phyloP scores from a whole-genome alignment of 768 basidiomycete genomes.

The Suillus brevipes region DNA sequence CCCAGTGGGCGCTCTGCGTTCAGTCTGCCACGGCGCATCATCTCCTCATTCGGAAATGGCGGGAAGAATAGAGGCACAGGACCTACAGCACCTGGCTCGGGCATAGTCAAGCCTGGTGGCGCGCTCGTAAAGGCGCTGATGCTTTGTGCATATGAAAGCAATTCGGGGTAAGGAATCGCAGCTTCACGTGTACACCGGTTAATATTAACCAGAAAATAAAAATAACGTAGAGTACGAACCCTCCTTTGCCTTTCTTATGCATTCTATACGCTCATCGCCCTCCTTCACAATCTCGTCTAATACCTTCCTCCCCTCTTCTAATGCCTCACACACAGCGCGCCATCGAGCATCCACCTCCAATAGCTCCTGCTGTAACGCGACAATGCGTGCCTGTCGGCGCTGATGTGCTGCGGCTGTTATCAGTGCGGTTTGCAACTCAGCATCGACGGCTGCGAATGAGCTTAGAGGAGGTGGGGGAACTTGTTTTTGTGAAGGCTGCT shows the following conservation, averaged over 20 bases:
- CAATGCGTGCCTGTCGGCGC: conserved; percentile 72
- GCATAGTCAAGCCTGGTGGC: conserved; percentile 74
- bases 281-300: conserved; percentile 71
- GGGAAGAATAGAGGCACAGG: conserved; percentile 84
- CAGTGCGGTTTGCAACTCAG: conserved; percentile 61
- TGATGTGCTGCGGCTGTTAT: conserved; percentile 71
- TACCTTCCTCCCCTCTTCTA: conserved; percentile 67
- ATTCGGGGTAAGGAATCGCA: conserved; percentile 78
- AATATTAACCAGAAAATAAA: conserved; percentile 3
- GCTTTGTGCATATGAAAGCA: conserved; percentile 82
- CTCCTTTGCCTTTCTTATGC: conserved; percentile 70
- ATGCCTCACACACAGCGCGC: conserved; percentile 63
- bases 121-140: conserved; percentile 86
- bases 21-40: conserved; percentile 81
- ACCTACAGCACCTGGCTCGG: conserved; percentile 65
- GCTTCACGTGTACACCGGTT: conserved; percentile 40
- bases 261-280: conserved; percentile 69
- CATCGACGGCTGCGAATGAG: conserved; percentile 51
- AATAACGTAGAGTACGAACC: conserved; percentile 41
- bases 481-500: conserved; percentile 50
- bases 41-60: conserved; percentile 89
- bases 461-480: conserved; percentile 57
- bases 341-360: conserved; percentile 64
- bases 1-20: conserved; percentile 81
- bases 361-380: conserved; percentile 70